Evolutionary conservation across 2,329 filamentous ascomycete species (phyloP).

Genomic region (Xylaria digitata): DNA sequence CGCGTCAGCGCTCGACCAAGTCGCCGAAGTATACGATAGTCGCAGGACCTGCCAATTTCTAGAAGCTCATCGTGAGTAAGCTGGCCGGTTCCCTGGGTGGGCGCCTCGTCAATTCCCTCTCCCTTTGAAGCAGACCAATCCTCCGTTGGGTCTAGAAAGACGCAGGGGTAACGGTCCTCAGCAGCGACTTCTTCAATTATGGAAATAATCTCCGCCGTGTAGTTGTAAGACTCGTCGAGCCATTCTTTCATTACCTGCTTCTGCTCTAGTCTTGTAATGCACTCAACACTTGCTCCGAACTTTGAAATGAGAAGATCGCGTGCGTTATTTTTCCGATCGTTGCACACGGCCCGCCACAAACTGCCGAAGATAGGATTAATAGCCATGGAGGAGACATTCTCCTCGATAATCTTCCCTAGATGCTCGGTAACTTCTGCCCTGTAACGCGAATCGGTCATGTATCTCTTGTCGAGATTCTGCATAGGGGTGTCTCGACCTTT

Average conservation of each 20-base stretch:
- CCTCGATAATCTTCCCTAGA: conserved; percentile 56
- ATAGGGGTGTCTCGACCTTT: conserved; percentile 13
- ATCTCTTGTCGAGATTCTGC: conserved; percentile 55
- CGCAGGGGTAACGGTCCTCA: conserved; percentile 57
- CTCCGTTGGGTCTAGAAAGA: conserved; percentile 62
- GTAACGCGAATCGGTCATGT: conserved; percentile 54
- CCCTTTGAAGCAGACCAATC: conserved; percentile 45
- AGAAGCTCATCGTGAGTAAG: conserved; percentile 61
- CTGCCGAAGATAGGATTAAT: conserved; percentile 63
- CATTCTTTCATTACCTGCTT: conserved; percentile 42
- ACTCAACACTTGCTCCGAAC: conserved; percentile 4
- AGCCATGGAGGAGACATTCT: conserved; percentile 57
- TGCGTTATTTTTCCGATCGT: conserved; percentile 55
- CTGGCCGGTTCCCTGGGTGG: conserved; percentile 30
- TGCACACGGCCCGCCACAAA: conserved; percentile 62
- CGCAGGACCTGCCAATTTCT: conserved; percentile 64
- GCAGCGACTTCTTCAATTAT: conserved; percentile 53
- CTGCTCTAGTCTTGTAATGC: background rate
- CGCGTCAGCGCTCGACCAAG: conserved; percentile 60
- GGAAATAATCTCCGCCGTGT: conserved; percentile 54
- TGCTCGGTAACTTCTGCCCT: conserved; percentile 54
- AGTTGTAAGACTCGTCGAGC: background rate
- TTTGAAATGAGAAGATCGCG: conserved; percentile 44
- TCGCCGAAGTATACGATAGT: conserved; percentile 59
- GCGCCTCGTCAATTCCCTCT: conserved; percentile 35